Base-by-base conservation (phyloP, 257 asterid genomes). In the Nyctanthes arbortristis region DNA sequence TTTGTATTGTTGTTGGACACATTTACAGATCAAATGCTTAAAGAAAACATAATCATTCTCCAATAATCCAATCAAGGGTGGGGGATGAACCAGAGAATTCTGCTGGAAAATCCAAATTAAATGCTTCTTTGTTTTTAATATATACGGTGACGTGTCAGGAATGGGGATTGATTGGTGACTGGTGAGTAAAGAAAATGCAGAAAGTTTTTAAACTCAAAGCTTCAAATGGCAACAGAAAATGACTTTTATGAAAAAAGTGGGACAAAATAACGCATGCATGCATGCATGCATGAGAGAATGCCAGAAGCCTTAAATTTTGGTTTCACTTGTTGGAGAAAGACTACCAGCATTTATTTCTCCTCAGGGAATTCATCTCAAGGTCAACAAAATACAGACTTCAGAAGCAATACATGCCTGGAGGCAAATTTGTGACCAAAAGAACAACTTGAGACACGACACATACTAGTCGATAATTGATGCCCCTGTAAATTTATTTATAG, bases 201-300 rank as follows among this genome's bases (percentile, higher is more conserved):
- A n/a, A 22, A 61, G 22, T 16, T 32, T n/a, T 61, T 1, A 18
- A 68, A 57, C 24, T 25, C 32, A 18, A 64, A 69, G 67, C 70
- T 62, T 37, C 27, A 68, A 68, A 57, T 52, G 29, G 71, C 40
- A 65, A 74, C 13, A 49, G 80, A 71, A 63, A 75, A 67, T 57
- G 84, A 79, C 76, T 24, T 47, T 63, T 59, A 61, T 47, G 73
- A 49, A 27, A 66, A 63, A 63, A 70, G 54, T 34, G 65, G 73
- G 83, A 71, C 83, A 78, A 49, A 71, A 73, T 49, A 36, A 30
- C n/a, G n/a, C n/a, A n/a, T 62, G 80, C 82, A 69, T 73, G 82
- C 75, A 73, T 78, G 82, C 58, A 49, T 49, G 69, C 70, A 67
- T 67, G 32, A 61, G 61, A 14, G 68, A n/a, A 74, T 79, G 74